Conservation (phyloP, 1,284 basidiomycete genomes). For the Paramarasmius palmivorus region DNA sequence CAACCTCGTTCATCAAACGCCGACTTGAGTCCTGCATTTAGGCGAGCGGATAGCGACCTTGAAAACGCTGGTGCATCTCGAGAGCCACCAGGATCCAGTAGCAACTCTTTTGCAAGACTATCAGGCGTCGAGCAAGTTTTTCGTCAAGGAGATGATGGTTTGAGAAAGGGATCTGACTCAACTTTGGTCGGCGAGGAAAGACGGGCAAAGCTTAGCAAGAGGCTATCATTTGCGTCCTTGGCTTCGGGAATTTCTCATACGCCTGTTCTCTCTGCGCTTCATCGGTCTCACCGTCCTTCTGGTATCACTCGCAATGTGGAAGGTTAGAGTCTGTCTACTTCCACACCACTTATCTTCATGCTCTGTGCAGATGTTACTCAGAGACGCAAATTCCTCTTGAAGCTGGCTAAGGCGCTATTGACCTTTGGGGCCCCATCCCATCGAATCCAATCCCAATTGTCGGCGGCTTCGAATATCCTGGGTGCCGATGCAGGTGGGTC, state of each 20-base stretch:
- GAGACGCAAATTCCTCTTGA: conserved; percentile 77
- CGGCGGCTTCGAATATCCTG: conserved; percentile 46
- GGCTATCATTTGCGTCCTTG: conserved; percentile 10
- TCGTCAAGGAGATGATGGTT: background rate
- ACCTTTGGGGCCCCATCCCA: conserved; percentile 86
- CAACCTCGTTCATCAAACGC: background rate
- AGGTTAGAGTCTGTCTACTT: conserved; percentile 25
- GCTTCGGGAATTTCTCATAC: conserved; percentile 8
- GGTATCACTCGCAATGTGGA: conserved; percentile 35
- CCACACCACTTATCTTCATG: background rate
- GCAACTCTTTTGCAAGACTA: conserved; percentile 6
- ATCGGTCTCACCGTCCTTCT: conserved; percentile 24
- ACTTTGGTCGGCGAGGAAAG: conserved; percentile 8
- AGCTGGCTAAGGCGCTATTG: conserved; percentile 80
- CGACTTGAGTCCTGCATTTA: background rate
- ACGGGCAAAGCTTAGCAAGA: conserved; percentile 3
- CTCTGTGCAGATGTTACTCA: conserved; percentile 51
- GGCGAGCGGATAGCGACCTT: conserved; percentile 11
- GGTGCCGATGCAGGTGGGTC: conserved; percentile 41
- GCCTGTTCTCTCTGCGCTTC: conserved; percentile 13
- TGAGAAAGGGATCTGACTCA: conserved; percentile 2
- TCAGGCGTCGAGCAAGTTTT: conserved; percentile 1
- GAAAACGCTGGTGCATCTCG: conserved; percentile 10
- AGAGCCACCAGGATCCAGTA: background rate
- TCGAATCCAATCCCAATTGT: conserved; percentile 80